These are phyloP conservation scores for Sugiyamaella paludigena DNA, from an alignment of 1,139 yeast species.

Conservation along the genomic window DNA sequence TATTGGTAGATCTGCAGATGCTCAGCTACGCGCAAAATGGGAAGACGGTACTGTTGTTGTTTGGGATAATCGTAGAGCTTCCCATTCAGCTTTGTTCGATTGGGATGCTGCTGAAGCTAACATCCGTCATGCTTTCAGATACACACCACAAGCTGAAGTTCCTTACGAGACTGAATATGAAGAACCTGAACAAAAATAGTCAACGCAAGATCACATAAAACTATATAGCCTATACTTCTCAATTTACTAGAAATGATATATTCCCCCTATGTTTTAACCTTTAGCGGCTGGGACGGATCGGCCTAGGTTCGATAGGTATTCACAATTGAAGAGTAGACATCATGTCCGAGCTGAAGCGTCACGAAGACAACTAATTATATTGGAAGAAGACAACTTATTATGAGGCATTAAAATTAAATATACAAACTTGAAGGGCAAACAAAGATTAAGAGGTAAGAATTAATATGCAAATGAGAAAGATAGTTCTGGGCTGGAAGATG, in stretches of 20 bases:
- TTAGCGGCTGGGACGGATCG: background rate
- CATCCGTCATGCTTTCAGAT: constrained; percentile 33
- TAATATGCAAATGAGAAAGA: background rate
- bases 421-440: too few species aligned
- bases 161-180: constrained; percentile 19
- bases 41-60: constrained; percentile 56
- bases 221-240: background rate
- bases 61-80: constrained; percentile 68
- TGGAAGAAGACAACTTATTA: too few species aligned
- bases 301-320: too few species aligned
- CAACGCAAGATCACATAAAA: too few species aligned
- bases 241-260: background rate
- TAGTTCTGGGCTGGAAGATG: background rate
- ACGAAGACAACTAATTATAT: too few species aligned
- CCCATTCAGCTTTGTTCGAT: constrained; percentile 63
- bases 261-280: background rate
- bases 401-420: too few species aligned
- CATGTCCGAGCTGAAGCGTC: too few species aligned
- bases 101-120: constrained; percentile 49
- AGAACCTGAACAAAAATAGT: background rate
- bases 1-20: constrained; percentile 49
- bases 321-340: too few species aligned
- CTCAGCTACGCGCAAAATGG: constrained; percentile 59
- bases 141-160: constrained; percentile 37
- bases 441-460: too few species aligned